Conservation (phyloP, 176 grass and related monocot genomes). For the Triticum monococcum region DNA sequence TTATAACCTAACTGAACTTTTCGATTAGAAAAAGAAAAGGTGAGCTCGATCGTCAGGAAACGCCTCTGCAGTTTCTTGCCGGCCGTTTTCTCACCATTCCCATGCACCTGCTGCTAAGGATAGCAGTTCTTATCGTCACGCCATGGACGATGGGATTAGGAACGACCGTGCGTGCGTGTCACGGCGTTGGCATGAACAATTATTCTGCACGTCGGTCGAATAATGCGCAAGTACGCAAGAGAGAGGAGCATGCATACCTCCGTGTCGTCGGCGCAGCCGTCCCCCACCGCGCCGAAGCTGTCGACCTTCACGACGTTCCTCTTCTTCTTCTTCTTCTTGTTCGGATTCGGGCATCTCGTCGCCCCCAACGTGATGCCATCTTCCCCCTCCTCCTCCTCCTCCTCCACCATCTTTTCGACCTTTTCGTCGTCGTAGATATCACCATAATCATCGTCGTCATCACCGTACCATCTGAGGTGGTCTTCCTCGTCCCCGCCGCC, state of each 20-base stretch:
- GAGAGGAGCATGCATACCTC: slow-evolving; percentile 15
- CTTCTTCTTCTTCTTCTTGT: not conserved
- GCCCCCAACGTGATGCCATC: not conserved
- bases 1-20: not conserved
- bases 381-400: rapidly evolving
- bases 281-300: slow-evolving; percentile 66
- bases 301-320: slow-evolving; percentile 78
- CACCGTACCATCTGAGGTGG: not conserved
- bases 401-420: too few species aligned
- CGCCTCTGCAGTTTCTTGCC: not conserved
- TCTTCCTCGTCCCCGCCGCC: not conserved
- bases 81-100: not conserved
- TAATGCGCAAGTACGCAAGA: too few species aligned
- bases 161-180: not conserved
- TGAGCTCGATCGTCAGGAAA: not conserved
- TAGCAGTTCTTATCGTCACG: not conserved
- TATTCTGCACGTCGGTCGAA: too few species aligned
- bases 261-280: slow-evolving; percentile 80
- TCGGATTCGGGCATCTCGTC: not conserved
- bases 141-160: not conserved
- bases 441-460: not conserved
- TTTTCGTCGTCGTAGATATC: too few species aligned
- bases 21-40: not conserved
- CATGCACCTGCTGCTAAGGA: not conserved
- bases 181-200: not conserved